phyloP scores from a whole-genome alignment of 2,329 filamentous ascomycete genomes.

The Xylaria sp. region DNA sequence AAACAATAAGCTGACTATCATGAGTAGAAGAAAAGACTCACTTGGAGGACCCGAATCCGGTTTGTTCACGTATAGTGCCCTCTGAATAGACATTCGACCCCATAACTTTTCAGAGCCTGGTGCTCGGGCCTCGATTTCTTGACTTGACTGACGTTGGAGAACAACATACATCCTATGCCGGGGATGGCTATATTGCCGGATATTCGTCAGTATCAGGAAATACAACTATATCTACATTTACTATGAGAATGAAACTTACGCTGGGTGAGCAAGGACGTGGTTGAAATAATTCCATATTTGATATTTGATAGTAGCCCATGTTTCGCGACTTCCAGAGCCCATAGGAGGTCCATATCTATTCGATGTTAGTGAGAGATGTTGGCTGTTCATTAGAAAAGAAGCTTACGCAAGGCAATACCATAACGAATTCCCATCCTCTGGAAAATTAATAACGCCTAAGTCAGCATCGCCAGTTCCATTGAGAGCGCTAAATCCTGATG shows the following conservation, averaged over 20 bases:
- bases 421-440: conserved; percentile 1
- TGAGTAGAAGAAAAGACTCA: neutral
- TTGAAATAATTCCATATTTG: conserved; percentile 14
- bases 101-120: neutral
- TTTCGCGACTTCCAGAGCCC: neutral
- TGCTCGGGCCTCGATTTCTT: neutral
- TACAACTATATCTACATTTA: too few species aligned
- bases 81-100: conserved; percentile 1
- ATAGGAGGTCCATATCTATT: neutral
- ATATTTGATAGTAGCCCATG: neutral
- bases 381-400: too few species aligned
- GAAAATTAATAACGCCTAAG: neutral
- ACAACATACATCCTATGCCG: neutral
- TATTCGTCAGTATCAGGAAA: neutral
- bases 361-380: neutral
- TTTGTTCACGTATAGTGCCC: conserved; percentile 2
- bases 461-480: neutral
- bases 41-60: neutral
- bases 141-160: neutral
- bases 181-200: neutral
- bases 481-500: neutral
- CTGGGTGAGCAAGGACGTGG: neutral
- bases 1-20: neutral
- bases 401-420: conserved; percentile 7
- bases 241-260: neutral